A percentile compares a stretch with the other conserved stretches of the same genome.
Conservation (phyloP, 1,139 yeast species). For the Diutina siamensis region DNA sequence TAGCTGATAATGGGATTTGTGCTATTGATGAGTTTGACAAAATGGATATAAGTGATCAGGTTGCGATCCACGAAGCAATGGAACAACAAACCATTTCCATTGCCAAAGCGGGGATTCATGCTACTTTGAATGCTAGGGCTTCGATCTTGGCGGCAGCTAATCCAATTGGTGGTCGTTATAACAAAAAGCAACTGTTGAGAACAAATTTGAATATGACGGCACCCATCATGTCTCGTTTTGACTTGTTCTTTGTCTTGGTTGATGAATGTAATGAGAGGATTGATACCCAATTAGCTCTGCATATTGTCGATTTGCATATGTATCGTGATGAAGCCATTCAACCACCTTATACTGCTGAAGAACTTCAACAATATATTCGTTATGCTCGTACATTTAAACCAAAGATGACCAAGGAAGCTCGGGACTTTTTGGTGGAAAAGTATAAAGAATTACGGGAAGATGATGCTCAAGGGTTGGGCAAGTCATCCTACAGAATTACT, state of each 20-base stretch:
- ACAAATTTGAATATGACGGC: constrained; percentile 96
- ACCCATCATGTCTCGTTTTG: constrained; percentile 98
- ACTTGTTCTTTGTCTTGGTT: constrained; percentile 82
- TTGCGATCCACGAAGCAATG: constrained; percentile 99
- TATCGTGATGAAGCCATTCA: constrained; percentile 79
- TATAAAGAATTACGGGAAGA: constrained; percentile 83
- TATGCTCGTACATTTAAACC: constrained; percentile 95
- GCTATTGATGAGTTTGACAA: constrained; percentile 98
- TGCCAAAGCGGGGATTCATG: constrained; percentile 97
- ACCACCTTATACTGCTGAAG: constrained; percentile 86
- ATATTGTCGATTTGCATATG: constrained; percentile 90
- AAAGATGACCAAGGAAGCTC: constrained; percentile 69
- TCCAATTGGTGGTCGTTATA: constrained; percentile 92
- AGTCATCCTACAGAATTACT: constrained; percentile 84
- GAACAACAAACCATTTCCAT: constrained; percentile 97
- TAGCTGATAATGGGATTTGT: constrained; percentile 97
- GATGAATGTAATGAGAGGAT: constrained; percentile 92
- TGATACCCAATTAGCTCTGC: constrained; percentile 83
- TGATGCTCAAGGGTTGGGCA: constrained; percentile 86
- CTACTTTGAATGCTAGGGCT: constrained; percentile 91
- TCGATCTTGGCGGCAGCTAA: constrained; percentile 96
- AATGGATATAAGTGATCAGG: constrained; percentile 94
- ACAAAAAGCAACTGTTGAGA: constrained; percentile 72
- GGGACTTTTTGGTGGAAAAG: constrained; percentile 63
- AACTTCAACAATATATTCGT: constrained; percentile 75